Conservation (phyloP, 2,329 filamentous ascomycete genomes). For the Chaetomiaceae sp. region DNA sequence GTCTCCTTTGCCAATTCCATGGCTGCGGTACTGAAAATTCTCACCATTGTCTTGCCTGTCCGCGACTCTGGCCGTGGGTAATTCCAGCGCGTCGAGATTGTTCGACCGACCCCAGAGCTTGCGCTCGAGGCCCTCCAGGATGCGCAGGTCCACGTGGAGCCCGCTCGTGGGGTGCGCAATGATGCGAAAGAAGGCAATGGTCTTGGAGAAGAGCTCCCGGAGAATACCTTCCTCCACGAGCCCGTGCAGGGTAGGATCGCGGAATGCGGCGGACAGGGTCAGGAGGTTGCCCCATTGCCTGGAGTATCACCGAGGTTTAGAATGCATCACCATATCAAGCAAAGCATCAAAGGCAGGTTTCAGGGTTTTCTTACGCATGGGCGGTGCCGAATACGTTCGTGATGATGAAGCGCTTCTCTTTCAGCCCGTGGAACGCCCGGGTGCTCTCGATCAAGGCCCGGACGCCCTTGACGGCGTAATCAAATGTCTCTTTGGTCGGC, state of each 20-base stretch:
- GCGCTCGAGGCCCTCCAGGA: conserved; percentile 55
- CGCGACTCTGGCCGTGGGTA: too few species aligned
- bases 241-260: conserved; percentile 53
- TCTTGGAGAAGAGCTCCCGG: conserved; percentile 58
- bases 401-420: conserved; percentile 65
- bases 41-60: too few species aligned
- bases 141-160: conserved; percentile 65
- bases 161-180: conserved; percentile 69
- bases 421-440: conserved; percentile 64
- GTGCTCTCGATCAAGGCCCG: conserved; percentile 79
- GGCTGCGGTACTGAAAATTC: too few species aligned
- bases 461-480: conserved; percentile 57
- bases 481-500: conserved; percentile 36
- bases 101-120: conserved; percentile 36
- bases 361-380: conserved; percentile 91
- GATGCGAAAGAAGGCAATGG: conserved; percentile 67
- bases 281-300: conserved; percentile 94
- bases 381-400: conserved; percentile 94
- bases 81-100: too few species aligned
- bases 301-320: too few species aligned
- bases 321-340: too few species aligned
- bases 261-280: conserved; percentile 74
- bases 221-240: conserved; percentile 54
- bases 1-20: too few species aligned
- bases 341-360: too few species aligned